A percentile compares a stretch with the other conserved stretches of the same genome.
These are phyloP conservation scores for Hyphodiscus sp. DNA, from an alignment of 2,329 filamentous ascomycete species.

Conservation along the genomic window DNA sequence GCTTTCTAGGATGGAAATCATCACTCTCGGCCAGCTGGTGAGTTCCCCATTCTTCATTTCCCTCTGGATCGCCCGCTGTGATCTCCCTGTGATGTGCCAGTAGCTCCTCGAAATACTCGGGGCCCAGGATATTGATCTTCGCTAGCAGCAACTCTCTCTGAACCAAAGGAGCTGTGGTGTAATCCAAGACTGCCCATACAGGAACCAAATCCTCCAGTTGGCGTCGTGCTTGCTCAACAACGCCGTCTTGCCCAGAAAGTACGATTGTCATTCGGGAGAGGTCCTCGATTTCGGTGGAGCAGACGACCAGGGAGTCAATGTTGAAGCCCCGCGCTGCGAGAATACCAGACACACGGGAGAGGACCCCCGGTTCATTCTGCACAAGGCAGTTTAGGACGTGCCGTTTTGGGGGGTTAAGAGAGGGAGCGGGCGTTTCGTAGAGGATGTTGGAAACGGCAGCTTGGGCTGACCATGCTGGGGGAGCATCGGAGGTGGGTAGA, in stretches of 20 bases:
- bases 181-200: conserved; percentile 97
- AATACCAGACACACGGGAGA: conserved; percentile 94
- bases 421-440: conserved; percentile 91
- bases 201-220: conserved; percentile 96
- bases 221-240: conserved; percentile 91
- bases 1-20: conserved; percentile 85
- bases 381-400: conserved; percentile 98
- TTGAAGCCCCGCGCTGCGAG: conserved; percentile 96
- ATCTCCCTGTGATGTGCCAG: conserved; percentile 95
- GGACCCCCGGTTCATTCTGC: conserved; percentile 96
- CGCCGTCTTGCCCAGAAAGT: conserved; percentile 88
- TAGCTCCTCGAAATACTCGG: conserved; percentile 97
- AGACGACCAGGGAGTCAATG: conserved; percentile 96
- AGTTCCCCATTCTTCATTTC: conserved; percentile 36
- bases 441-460: conserved; percentile 97
- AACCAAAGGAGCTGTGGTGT: conserved; percentile 85
- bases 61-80: conserved; percentile 38
- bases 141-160: conserved; percentile 93
- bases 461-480: conserved; percentile 80
- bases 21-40: conserved; percentile 18
- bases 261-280: conserved; percentile 99
- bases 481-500: conserved; percentile 69
- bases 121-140: conserved; percentile 93
- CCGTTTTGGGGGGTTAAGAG: conserved; percentile 77
- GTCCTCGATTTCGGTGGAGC: conserved; percentile 94